Evolutionary conservation across 2,329 filamentous ascomycete genomes (phyloP), one percentile per base, ranked within the genome.

Genomic region (Chrysoporthe cubensis): DNA sequence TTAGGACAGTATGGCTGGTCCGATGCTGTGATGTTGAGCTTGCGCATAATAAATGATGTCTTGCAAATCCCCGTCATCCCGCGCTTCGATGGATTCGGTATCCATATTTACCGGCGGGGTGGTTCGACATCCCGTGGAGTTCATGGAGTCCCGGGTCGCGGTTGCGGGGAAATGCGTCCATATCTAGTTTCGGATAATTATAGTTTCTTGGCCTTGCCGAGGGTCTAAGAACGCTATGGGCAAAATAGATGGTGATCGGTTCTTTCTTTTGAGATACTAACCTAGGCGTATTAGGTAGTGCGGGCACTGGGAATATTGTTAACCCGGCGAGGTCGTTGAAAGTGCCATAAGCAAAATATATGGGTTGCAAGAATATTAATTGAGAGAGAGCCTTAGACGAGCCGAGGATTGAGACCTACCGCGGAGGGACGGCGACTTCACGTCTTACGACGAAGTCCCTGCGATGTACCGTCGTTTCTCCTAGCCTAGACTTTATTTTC

Each of bases 141-240:
- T 26, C 50, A 26, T 26, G 26, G 26, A 26, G 26, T 26, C 26
- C 50, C 21, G 16, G 50, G 32, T 54, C 11, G 26, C 9, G 21
- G 43, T 63, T 63, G 61, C 61, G 61, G 61, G 61, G 61, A 63
- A 63, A 14, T 60, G 32, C 34, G n/a, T 37, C 54, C 13, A 54
- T 54, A 34, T 11, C 14, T 7, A 14, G 14, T 34, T 32, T 4
- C 50, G 13, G 50, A 13, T 16, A 16, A 16, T 7, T 7, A 34
- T 26, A 26, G 26, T 26, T 26, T 54, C 21, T 7, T 54, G 14
- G 50, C 50, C 50, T 32, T 5, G 13, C 26, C 50, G 26, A 26
- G 13, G 16, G 48, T 13, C n/a, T 9, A 52, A 26, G 21, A 52
- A 11, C 26, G n/a, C 48, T 52, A 32, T 11, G 14, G 9, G 26